Evolutionary conservation across 805 yeast genomes (phyloP), one percentile per base, ranked within the genome.

Genomic region (Candida xiaguanensis): DNA sequence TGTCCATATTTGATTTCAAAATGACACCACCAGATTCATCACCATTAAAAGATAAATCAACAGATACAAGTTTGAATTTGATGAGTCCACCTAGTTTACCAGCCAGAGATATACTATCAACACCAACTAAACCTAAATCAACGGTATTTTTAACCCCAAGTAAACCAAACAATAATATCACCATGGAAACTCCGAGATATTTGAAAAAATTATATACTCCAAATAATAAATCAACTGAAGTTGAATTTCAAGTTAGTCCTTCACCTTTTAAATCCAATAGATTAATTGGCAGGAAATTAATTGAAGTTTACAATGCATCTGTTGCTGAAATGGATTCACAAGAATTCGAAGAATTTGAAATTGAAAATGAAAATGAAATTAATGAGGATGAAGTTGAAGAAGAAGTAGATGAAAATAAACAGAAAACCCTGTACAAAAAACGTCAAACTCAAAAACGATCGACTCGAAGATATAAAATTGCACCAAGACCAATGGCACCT

Each of bases 1-100:
- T 85, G 24, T 80, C 93, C 13, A 67, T 87, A 3, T 82, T 87
- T 52, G 95, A 86, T 44, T 65, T 79, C 38, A 45, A 56, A 27
- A 37, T 63, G 44, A 65, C 72, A 5, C 72, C 72, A 0, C 73
- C 72, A 5, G 70, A 67, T 36, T 65, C 72, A 2, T 65, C 72
- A 1, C 73, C 74, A 2, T 42, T 64, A 34, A 62, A 56, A 38
- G 36, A 30, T 30, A 49, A 49, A 41, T 31, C 40, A 29, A 25
- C 22, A 14, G 16, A 24, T 17, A 18, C 24, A 17, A 13, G 6
- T 8, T 7, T 28, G 5, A 30, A 34, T 18, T 12, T 23, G 23
- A 35, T 35, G 34, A 18, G 19, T 8, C 44, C 44, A 30, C 45
- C 45, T 13, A 31, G 26, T 8, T 41, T 40, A 6, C 44, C 44